These are phyloP conservation scores for Venturia nashicola DNA, from an alignment of 2,329 filamentous ascomycete species.

Conservation along the genomic window DNA sequence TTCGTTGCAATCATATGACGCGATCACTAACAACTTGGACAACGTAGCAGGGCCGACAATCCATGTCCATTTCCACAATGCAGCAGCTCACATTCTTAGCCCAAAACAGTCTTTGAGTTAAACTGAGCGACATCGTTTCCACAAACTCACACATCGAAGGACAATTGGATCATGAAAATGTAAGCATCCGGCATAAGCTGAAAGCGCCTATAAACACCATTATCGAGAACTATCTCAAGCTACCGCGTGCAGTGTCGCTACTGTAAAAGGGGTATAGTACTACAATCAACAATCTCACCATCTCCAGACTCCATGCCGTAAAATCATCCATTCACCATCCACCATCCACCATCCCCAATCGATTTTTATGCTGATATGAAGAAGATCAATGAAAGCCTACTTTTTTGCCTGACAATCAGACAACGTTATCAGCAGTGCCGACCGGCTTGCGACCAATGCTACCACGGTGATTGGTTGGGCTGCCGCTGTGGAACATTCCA, in stretches of 20 bases:
- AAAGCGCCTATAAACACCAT: neutral
- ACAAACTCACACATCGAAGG: too few relatives aligned
- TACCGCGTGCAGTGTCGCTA: neutral
- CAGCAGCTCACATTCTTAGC: too few relatives aligned
- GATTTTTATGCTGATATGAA: neutral
- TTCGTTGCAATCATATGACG: neutral
- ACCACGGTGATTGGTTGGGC: neutral
- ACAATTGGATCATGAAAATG: neutral
- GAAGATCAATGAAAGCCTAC: neutral
- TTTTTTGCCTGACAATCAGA: neutral
- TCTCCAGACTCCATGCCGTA: neutral
- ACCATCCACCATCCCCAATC: neutral
- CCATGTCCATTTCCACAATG: too few relatives aligned
- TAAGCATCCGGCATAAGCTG: neutral
- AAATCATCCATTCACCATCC: neutral
- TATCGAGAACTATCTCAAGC: neutral
- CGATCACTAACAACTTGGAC: neutral
- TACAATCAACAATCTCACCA: neutral
- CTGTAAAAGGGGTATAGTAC: neutral
- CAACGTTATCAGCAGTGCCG: neutral
- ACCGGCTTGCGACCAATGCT: slow-evolving; percentile 6
- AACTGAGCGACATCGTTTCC: too few relatives aligned
- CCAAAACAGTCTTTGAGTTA: too few relatives aligned
- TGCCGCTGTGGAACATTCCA: neutral
- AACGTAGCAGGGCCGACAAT: too few relatives aligned